These are phyloP conservation scores for Vigna mungo DNA, from an alignment of 306 rosid species.

Conservation along the genomic window DNA sequence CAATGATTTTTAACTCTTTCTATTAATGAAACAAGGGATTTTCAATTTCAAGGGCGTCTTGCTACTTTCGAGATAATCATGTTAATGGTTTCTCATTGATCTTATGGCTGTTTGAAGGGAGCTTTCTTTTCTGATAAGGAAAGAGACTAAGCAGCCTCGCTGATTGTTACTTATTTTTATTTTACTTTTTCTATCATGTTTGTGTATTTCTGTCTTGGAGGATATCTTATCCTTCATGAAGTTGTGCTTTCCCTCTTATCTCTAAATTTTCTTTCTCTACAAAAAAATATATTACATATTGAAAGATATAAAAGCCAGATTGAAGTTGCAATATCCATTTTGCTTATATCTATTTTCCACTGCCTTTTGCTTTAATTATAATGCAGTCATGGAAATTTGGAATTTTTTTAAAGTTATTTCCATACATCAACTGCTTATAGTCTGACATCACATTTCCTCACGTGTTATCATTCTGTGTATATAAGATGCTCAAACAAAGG, in stretches of 20 bases:
- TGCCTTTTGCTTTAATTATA: neutral
- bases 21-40: slow-evolving; percentile 19
- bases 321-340: slow-evolving; percentile 22
- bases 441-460: slow-evolving; percentile 9
- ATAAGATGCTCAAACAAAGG: slow-evolving; percentile 31
- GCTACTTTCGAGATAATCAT: slow-evolving; percentile 10
- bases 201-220: neutral
- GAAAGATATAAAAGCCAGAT: slow-evolving; percentile 3
- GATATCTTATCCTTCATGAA: slow-evolving; percentile 18
- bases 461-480: slow-evolving; percentile 26
- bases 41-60: slow-evolving; percentile 26
- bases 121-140: neutral
- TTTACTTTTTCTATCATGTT: neutral
- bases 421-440: neutral
- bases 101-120: slow-evolving; percentile 17
- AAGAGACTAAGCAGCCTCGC: slow-evolving; percentile 30
- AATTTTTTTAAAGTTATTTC: slow-evolving; percentile 1
- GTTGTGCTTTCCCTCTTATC: neutral
- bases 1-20: slow-evolving; percentile 22
- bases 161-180: slow-evolving; percentile 27
- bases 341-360: slow-evolving; percentile 22
- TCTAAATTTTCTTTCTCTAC: neutral
- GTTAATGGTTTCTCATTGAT: slow-evolving; percentile 19
- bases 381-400: neutral
- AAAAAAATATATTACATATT: neutral